A percentile compares a stretch with the other conserved stretches of the same genome.
These are phyloP conservation scores for Phoma sp. DNA, from an alignment of 2,329 filamentous ascomycete species.

Conservation along the genomic window DNA sequence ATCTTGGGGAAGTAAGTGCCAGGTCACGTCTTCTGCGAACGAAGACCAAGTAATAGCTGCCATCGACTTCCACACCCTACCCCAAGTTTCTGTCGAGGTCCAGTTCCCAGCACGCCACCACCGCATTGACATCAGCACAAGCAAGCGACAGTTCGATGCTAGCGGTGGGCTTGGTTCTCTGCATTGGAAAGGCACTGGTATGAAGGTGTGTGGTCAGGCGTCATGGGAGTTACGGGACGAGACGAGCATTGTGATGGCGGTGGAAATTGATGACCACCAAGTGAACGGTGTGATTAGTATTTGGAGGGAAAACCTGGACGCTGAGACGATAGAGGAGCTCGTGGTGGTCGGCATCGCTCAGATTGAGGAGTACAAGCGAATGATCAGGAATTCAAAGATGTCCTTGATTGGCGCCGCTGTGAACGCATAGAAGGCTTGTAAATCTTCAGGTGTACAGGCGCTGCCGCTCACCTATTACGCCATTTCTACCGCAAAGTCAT, in stretches of 20 bases:
- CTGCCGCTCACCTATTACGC: too few relatives aligned
- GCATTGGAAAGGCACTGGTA: constrained; percentile 6
- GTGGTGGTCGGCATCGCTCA: neutral
- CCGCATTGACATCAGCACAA: neutral
- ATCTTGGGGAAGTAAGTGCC: neutral
- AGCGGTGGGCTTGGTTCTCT: constrained; percentile 2
- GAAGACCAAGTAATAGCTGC: neutral
- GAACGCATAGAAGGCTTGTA: too few relatives aligned
- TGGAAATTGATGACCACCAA: neutral
- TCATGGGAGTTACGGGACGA: constrained; percentile 2
- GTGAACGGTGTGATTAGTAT: neutral
- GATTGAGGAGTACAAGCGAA: constrained; percentile 2
- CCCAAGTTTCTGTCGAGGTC: neutral
- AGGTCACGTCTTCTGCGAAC: neutral
- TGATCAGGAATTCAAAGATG: constrained; percentile 1
- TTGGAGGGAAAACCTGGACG: neutral
- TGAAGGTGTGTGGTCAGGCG: neutral
- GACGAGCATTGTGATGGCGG: neutral
- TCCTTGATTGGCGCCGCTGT: neutral
- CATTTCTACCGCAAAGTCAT: too few relatives aligned
- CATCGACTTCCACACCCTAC: neutral
- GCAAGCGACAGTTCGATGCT: neutral
- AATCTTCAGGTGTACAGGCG: neutral
- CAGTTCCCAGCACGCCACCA: neutral
- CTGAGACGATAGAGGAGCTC: constrained; percentile 3